A percentile compares a stretch with the other conserved stretches of the same genome.
Conservation (phyloP, 78 protist genomes). For the slime mould (Dictyostelium discoideum) region DNA sequence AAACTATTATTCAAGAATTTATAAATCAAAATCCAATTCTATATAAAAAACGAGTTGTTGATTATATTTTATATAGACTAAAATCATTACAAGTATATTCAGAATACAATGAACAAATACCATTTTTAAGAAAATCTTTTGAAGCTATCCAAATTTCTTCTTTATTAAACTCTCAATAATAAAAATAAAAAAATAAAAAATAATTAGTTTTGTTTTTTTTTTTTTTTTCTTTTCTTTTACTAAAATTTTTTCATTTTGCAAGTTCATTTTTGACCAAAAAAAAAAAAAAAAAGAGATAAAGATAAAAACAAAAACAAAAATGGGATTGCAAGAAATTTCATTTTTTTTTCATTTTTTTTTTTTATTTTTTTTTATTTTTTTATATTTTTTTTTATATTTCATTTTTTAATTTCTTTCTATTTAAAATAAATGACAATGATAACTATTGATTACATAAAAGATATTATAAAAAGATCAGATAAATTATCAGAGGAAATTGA, state of each 20-base stretch:
- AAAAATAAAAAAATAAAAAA: too few species aligned
- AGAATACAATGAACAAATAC: background rate
- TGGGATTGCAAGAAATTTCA: too few species aligned
- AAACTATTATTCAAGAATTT: constrained; percentile 11
- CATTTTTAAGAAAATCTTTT: background rate
- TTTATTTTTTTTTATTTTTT: background rate
- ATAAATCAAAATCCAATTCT: background rate
- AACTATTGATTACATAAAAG: background rate
- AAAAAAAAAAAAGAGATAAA: too few species aligned
- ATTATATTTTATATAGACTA: background rate
- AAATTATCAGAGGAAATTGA: background rate
- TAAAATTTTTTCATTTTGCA: too few species aligned
- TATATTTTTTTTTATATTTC: background rate
- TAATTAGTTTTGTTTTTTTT: too few species aligned
- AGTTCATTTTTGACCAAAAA: too few species aligned
- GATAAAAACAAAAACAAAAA: too few species aligned
- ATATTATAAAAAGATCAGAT: background rate
- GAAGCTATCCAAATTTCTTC: background rate
- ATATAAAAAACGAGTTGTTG: background rate
- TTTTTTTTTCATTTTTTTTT: background rate
- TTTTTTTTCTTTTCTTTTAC: background rate
- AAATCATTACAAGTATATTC: background rate
- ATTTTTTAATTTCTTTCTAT: background rate
- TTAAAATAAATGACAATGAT: background rate
- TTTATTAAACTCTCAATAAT: background rate